These are phyloP conservation scores for Solanum medicagineum DNA, from an alignment of 257 asterid species.

Conservation along the genomic window DNA sequence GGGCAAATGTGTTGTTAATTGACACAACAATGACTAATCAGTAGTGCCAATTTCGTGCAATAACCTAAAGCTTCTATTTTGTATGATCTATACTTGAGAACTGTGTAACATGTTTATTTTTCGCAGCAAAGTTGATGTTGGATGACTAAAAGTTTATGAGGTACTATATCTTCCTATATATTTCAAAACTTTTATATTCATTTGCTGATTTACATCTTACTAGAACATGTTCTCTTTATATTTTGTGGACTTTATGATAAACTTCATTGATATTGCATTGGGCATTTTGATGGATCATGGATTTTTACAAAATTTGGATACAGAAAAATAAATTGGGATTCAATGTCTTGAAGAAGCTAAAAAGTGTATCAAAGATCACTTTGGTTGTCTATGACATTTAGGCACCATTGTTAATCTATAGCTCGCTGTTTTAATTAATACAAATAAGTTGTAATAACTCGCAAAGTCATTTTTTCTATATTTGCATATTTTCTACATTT, in stretches of 20 bases:
- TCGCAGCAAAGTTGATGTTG: constrained; percentile 72
- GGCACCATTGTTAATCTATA: not conserved
- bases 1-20: constrained; percentile 60
- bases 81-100: constrained; percentile 65
- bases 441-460: not conserved
- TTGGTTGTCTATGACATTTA: too few relatives aligned
- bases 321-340: constrained; percentile 68
- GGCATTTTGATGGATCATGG: constrained; percentile 72
- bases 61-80: constrained; percentile 76
- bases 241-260: not conserved
- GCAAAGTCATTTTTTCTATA: too few relatives aligned
- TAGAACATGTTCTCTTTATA: not conserved
- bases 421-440: not conserved
- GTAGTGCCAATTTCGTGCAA: constrained; percentile 66
- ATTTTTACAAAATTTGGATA: constrained; percentile 5
- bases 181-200: not conserved
- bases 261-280: constrained; percentile 41
- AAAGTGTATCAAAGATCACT: constrained; percentile 18
- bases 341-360: constrained; percentile 81
- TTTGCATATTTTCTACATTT: too few relatives aligned
- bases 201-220: not conserved
- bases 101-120: constrained; percentile 78
- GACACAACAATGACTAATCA: constrained; percentile 75
- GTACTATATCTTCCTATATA: constrained; percentile 11
- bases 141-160: constrained; percentile 67